Evolutionary conservation across 305 asterid species (phyloP).

Genomic region (Coffea humblotiana): DNA sequence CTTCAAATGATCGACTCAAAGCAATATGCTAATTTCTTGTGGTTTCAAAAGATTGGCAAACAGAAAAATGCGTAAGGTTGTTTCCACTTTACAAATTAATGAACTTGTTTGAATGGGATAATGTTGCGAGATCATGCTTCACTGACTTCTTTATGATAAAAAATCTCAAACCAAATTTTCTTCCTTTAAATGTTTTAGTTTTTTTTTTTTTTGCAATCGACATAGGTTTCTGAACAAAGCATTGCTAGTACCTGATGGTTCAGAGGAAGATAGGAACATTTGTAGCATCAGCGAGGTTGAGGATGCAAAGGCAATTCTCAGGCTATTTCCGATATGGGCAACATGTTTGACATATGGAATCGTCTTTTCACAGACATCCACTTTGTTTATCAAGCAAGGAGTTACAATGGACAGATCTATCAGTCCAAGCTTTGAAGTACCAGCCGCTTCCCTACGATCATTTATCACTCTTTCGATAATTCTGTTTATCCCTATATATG

Average conservation of each 20-base stretch:
- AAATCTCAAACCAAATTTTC: background rate
- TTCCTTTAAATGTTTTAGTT: background rate
- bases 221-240: background rate
- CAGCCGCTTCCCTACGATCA: slow-evolving; percentile 13
- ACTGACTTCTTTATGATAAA: background rate
- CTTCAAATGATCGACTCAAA: too few relatives aligned
- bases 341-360: slow-evolving; percentile 15
- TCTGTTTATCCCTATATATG: slow-evolving; percentile 13
- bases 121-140: background rate
- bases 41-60: background rate
- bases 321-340: slow-evolving; percentile 15
- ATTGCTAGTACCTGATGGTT: slow-evolving; percentile 2
- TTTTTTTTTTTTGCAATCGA: background rate
- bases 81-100: background rate
- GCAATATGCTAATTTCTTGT: too few relatives aligned
- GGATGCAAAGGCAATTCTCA: slow-evolving; percentile 14
- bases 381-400: slow-evolving; percentile 20
- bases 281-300: slow-evolving; percentile 14
- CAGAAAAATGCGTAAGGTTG: background rate
- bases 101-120: background rate
- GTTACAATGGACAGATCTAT: slow-evolving; percentile 16
- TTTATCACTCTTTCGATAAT: slow-evolving; percentile 16
- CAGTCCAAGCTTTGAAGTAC: slow-evolving; percentile 10
- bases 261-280: background rate
- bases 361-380: slow-evolving; percentile 9